Base-by-base conservation (phyloP, 768 basidiomycete genomes). In the Pisolithus tinctorius region DNA sequence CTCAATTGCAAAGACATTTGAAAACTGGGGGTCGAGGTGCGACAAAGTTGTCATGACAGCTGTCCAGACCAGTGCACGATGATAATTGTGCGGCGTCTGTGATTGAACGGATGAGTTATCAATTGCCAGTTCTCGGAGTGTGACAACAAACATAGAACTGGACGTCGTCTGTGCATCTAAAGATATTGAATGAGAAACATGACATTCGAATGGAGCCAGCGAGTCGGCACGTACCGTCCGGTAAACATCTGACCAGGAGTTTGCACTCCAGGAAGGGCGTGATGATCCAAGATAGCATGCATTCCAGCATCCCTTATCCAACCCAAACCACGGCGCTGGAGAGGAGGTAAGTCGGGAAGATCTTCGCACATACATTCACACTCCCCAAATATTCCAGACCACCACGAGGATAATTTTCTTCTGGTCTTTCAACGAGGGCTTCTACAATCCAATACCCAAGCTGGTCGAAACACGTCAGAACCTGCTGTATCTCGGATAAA, bases 361-460 rank as follows among this genome's bases (percentile, higher is more conserved):
- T 11, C 41, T 14, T 16, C 10, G 30, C 50, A 14, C 29, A 34
- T 14, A 25, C 8, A n/a, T 9, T 46, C 7, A 16, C 4, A 61
- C 77, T 47, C 54, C 87, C 88, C 34, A 91, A 73, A 46, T 82
- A 77, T 3, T 58, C 49, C 31, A 91, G 73, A 27, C 88, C 88
- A 17, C 88, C 88, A 34, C 79, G 75, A 13, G 86, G 83, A 61
- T 76, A 90, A 43, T 72, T 76, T 61, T 90, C 88, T 2, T 67
- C 71, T 1, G 58, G 57, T 4, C 82, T 74, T 61, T 89, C 61
- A 0, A 90, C 88, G 7, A 91, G 69, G 3, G 72, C 74, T 61
- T 91, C 88, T 7, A 91, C 70, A 44, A 90, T 82, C 88, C 88
- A 91, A 62, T 84, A 91, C 0, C 88, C 88, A 38, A 90, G 78